Conservation (phyloP, 2,329 filamentous ascomycete species). For the Fusarium sp. region DNA sequence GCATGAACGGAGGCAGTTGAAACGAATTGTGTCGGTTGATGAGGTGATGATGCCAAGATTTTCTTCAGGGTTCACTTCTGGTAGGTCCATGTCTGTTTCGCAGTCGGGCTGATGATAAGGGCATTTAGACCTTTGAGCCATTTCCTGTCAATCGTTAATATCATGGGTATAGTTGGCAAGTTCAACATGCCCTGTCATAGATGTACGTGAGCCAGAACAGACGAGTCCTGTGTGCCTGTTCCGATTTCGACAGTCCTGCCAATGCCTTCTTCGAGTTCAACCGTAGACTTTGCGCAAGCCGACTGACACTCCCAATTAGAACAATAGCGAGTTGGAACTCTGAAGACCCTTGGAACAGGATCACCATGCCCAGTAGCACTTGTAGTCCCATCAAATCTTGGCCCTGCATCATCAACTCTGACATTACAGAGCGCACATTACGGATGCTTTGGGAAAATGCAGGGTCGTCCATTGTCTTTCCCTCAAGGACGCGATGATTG, state of each 20-base stretch:
- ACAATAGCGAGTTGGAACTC: constrained; percentile 46
- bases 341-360: constrained; percentile 45
- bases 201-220: constrained; percentile 51
- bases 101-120: constrained; percentile 48
- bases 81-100: constrained; percentile 49
- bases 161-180: not conserved
- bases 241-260: not conserved
- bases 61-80: not conserved
- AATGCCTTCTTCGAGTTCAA: constrained; percentile 42
- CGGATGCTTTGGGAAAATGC: constrained; percentile 40
- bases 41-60: constrained; percentile 21
- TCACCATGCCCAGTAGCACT: constrained; percentile 47
- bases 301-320: constrained; percentile 46
- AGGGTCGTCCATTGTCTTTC: constrained; percentile 29
- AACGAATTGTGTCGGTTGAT: not conserved
- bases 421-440: constrained; percentile 45
- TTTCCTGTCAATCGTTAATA: constrained; percentile 37
- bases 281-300: constrained; percentile 45
- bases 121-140: constrained; percentile 46
- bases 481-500: constrained; percentile 38
- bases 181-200: constrained; percentile 42
- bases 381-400: constrained; percentile 47
- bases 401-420: constrained; percentile 45
- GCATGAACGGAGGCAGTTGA: constrained; percentile 26
- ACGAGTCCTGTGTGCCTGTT: constrained; percentile 40